Conservation (phyloP, 768 basidiomycete species). For the Suillus sp. region DNA sequence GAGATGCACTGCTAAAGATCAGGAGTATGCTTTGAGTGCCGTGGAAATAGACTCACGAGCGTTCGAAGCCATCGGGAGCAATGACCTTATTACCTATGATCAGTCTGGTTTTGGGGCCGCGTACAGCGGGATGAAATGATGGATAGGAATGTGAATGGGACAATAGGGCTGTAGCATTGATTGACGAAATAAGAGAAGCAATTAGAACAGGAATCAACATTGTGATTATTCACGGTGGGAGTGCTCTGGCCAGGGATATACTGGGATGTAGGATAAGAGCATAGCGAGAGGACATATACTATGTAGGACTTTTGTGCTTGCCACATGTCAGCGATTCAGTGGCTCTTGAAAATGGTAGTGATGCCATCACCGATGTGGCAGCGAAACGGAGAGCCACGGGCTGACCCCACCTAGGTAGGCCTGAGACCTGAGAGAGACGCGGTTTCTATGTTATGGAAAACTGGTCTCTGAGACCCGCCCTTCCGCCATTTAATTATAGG, state of each 20-base stretch:
- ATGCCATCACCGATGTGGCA: not conserved
- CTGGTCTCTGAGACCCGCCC: no score
- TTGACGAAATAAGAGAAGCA: conserved; percentile 12
- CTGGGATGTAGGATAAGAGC: not conserved
- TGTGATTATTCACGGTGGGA: conserved; percentile 2
- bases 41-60: conserved; percentile 34
- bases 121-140: conserved; percentile 12
- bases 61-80: conserved; percentile 50
- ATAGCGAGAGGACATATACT: not conserved
- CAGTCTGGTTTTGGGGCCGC: conserved; percentile 30
- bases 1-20: conserved; percentile 34
- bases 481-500: no score
- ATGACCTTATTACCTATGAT: conserved; percentile 42
- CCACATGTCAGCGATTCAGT: not conserved
- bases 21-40: not conserved
- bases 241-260: not conserved
- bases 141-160: conserved; percentile 18
- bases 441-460: no score
- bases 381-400: not conserved
- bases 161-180: conserved; percentile 23
- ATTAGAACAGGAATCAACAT: conserved; percentile 19
- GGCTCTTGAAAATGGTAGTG: not conserved
- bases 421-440: not conserved
- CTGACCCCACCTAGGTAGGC: not conserved
- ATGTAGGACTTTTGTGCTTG: not conserved